These are phyloP conservation scores for Geotrichum klebahnii DNA, from an alignment of 1,139 yeast genomes.

Conservation along the genomic window DNA sequence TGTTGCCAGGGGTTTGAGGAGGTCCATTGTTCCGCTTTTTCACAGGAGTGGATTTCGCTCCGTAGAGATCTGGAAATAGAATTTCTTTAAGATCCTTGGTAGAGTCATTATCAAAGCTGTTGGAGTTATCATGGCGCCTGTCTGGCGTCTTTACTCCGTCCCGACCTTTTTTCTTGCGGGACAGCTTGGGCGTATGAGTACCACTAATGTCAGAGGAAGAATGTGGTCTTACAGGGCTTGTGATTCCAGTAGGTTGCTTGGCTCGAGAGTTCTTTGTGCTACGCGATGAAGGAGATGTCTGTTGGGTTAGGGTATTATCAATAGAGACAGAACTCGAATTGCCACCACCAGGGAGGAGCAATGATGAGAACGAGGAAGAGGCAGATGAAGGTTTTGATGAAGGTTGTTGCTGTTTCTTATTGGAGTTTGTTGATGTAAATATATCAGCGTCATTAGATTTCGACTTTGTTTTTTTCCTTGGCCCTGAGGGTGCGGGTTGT, in stretches of 20 bases:
- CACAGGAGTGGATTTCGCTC: conserved; percentile 4
- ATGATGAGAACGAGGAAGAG: conserved; percentile 1
- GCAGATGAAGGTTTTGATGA: no score
- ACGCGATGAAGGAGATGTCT: not conserved
- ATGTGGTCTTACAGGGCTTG: conserved; percentile 4
- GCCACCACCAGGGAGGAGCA: not conserved
- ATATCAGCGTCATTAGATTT: no score
- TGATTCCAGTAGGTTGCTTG: not conserved
- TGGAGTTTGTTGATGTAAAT: no score
- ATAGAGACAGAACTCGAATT: not conserved
- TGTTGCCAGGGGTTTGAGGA: not conserved
- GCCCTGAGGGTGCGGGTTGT: no score
- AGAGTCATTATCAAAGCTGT: conserved; percentile 8
- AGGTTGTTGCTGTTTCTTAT: no score
- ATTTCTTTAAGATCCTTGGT: conserved; percentile 28
- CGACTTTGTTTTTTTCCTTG: no score
- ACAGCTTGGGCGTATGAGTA: conserved; percentile 5
- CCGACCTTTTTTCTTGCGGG: conserved; percentile 2
- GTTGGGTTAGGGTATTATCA: conserved; percentile 12
- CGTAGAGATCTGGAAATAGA: conserved; percentile 31
- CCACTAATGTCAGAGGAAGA: conserved; percentile 2
- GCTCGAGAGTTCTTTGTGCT: not conserved
- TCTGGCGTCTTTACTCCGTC: conserved; percentile 7
- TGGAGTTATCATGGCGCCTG: conserved; percentile 1
- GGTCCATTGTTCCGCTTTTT: not conserved